These are phyloP conservation scores for Ilyonectria robusta DNA, from an alignment of 2,329 filamentous ascomycete species.

Conservation along the genomic window DNA sequence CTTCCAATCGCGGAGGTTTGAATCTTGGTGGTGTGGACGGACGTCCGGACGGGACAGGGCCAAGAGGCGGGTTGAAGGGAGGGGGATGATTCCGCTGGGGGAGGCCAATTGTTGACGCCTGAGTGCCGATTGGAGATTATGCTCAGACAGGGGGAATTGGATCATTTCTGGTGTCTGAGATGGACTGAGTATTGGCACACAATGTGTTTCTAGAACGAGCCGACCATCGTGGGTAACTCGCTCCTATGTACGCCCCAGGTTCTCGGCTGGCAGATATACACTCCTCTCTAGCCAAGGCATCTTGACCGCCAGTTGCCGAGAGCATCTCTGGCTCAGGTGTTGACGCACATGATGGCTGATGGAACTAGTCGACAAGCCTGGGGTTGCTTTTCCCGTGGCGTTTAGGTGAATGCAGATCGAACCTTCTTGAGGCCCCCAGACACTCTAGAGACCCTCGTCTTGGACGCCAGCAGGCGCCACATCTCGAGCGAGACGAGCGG, in stretches of 20 bases:
- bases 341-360: not conserved
- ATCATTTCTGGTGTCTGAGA: not conserved
- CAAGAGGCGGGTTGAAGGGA: not conserved
- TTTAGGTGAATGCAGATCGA: not conserved
- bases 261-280: conserved; percentile 13
- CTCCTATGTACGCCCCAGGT: conserved; percentile 2
- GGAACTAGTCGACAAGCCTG: not conserved
- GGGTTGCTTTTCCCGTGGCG: not conserved
- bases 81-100: not conserved
- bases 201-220: too few species aligned
- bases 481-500: not conserved
- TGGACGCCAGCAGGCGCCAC: not conserved
- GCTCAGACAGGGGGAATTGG: not conserved
- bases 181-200: not conserved
- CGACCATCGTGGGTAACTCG: not conserved
- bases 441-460: not conserved
- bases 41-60: not conserved
- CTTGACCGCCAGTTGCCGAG: conserved; percentile 12
- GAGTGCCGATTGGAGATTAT: not conserved
- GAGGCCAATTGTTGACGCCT: not conserved
- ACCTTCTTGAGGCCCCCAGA: not conserved
- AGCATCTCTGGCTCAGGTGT: not conserved
- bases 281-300: not conserved
- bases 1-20: conserved; percentile 10
- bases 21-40: conserved; percentile 7